These are phyloP conservation scores for Hyphopichia pseudoburtonii DNA, from an alignment of 1,139 yeast species.

Conservation along the genomic window DNA sequence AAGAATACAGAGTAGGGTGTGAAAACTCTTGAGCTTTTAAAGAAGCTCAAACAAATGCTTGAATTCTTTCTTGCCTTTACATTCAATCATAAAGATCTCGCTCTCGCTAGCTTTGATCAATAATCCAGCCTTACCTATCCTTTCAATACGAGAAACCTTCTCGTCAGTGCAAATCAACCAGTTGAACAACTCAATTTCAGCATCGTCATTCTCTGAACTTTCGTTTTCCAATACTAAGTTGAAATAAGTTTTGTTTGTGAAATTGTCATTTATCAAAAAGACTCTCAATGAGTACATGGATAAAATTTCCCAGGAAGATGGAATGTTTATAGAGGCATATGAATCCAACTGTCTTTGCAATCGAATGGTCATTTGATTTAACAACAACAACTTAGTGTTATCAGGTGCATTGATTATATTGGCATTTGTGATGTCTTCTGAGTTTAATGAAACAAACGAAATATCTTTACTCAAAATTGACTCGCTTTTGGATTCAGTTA, in stretches of 20 bases:
- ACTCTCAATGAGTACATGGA: constrained; percentile 40
- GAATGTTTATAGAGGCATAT: constrained; percentile 28
- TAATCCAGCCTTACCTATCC: constrained; percentile 48
- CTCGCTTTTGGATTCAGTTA: neutral
- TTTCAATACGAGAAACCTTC: constrained; percentile 30
- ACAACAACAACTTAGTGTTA: constrained; percentile 18
- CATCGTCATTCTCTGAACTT: constrained; percentile 10
- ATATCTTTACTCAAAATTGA: constrained; percentile 4
- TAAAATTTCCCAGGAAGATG: constrained; percentile 46
- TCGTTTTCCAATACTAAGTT: constrained; percentile 27
- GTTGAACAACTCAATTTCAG: constrained; percentile 18
- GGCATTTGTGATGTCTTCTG: constrained; percentile 19
- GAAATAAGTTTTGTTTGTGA: constrained; percentile 27
- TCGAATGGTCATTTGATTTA: constrained; percentile 36
- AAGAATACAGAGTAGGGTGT: too few relatives aligned
- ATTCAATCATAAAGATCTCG: constrained; percentile 44
- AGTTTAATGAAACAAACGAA: constrained; percentile 11
- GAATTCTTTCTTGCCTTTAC: constrained; percentile 47
- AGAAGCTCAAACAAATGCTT: constrained; percentile 34
- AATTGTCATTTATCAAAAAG: constrained; percentile 25
- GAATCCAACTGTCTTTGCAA: constrained; percentile 39
- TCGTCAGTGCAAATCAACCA: constrained; percentile 40
- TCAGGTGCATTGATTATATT: constrained; percentile 25
- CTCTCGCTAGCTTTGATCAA: constrained; percentile 33
- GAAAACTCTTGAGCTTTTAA: constrained; percentile 8